phyloP scores from a whole-genome alignment of 495 filamentous ascomycete species.

The Neurospora sp. region DNA sequence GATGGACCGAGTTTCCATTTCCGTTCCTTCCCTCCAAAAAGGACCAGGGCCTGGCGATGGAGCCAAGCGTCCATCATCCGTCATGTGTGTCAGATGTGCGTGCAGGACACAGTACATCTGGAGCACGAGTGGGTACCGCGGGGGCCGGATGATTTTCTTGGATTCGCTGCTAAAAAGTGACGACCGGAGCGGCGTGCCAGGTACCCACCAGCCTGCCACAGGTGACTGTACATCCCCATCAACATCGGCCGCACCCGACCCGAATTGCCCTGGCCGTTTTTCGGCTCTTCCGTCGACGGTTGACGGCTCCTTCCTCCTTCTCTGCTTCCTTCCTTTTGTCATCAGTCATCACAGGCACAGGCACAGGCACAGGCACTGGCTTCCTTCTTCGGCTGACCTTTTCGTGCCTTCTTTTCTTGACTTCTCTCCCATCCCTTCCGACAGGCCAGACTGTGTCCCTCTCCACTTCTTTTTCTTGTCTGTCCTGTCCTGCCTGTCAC shows the following conservation, averaged over 20 bases:
- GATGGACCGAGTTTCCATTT: not conserved
- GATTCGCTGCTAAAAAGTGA: not conserved
- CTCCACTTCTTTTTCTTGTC: not conserved
- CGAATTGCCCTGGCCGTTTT: not conserved
- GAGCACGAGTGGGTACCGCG: not conserved
- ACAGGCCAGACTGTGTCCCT: conserved; percentile 1
- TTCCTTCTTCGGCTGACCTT: not conserved
- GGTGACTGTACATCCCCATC: not conserved
- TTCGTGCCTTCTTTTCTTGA: not conserved
- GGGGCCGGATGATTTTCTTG: not conserved
- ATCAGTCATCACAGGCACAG: conserved; percentile 3
- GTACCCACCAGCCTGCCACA: conserved; percentile 2
- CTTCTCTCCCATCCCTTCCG: conserved; percentile 4
- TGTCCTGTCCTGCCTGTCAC: not conserved
- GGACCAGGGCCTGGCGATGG: not conserved
- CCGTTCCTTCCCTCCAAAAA: not conserved
- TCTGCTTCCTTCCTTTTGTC: not conserved
- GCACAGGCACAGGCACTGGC: not conserved
- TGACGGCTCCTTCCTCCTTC: not conserved
- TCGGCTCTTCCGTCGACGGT: not conserved
- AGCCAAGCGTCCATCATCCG: not conserved
- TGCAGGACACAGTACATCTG: not conserved
- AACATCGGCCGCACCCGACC: not conserved
- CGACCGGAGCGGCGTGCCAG: not conserved
- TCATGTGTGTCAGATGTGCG: not conserved